Evolutionary conservation across 1,284 basidiomycete species (phyloP).

Genomic region (Ustilago nuda): DNA sequence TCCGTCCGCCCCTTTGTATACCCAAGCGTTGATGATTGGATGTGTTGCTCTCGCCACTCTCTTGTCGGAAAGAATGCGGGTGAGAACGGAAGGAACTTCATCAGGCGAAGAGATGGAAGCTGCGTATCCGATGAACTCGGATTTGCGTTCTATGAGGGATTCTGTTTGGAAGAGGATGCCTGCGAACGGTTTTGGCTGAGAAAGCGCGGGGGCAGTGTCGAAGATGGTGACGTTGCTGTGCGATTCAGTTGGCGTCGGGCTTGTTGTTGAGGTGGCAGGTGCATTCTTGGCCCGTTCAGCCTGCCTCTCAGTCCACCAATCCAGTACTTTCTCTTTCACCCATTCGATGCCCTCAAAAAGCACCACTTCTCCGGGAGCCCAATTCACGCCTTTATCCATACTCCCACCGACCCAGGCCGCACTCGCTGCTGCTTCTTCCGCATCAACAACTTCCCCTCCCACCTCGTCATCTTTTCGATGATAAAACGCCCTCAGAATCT

Average conservation of each 20-base stretch:
- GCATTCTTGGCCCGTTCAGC: constrained; percentile 10
- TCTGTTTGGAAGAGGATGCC: constrained; percentile 51
- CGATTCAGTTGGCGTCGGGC: not conserved
- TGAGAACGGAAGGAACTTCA: constrained; percentile 60
- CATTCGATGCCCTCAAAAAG: constrained; percentile 69
- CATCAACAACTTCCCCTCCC: constrained; percentile 4
- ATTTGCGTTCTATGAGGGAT: constrained; percentile 67
- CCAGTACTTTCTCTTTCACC: constrained; percentile 59
- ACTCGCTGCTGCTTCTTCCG: constrained; percentile 13
- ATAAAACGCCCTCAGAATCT: constrained; percentile 60
- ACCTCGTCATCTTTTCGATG: constrained; percentile 28
- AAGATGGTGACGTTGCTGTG: constrained; percentile 9
- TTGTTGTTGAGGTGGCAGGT: not conserved
- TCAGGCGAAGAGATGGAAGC: constrained; percentile 53
- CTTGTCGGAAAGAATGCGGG: constrained; percentile 55
- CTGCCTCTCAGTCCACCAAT: constrained; percentile 54
- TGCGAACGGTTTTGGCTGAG: constrained; percentile 12
- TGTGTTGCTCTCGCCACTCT: constrained; percentile 65
- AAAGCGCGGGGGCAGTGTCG: not conserved
- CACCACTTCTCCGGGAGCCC: constrained; percentile 58
- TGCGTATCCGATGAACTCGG: constrained; percentile 68
- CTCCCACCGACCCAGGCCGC: constrained; percentile 22
- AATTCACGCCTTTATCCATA: constrained; percentile 41
- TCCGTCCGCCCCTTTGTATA: constrained; percentile 53
- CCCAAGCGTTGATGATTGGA: constrained; percentile 68